These are phyloP conservation scores for Tulasnella sp. DNA, from an alignment of 768 basidiomycete genomes.

Conservation along the genomic window DNA sequence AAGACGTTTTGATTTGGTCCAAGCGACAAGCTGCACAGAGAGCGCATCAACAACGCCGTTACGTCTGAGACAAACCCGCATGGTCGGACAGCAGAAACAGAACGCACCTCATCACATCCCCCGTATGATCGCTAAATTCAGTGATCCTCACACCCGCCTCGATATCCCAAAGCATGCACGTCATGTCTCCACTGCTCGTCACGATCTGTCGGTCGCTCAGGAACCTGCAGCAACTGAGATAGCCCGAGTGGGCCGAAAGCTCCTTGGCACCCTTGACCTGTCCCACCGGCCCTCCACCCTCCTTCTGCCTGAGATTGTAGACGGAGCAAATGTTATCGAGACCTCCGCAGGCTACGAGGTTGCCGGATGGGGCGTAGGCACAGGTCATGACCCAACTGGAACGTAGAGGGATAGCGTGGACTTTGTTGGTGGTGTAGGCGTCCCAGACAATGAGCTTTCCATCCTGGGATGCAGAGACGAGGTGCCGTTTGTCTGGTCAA, in stretches of 20 bases:
- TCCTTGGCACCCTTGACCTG: slow-evolving; percentile 80
- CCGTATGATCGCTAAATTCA: slow-evolving; percentile 98
- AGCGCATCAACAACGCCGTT: background rate
- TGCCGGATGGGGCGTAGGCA: slow-evolving; percentile 93
- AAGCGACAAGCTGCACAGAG: slow-evolving; percentile 61
- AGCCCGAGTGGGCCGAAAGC: slow-evolving; percentile 93
- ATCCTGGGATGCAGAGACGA: slow-evolving; percentile 99
- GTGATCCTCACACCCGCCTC: slow-evolving; percentile 93
- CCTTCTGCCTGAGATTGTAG: slow-evolving; percentile 81
- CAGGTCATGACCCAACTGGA: slow-evolving; percentile 99
- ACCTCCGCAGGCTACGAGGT: slow-evolving; percentile 96
- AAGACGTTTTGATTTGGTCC: slow-evolving; percentile 90
- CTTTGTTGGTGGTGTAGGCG: slow-evolving; percentile 99
- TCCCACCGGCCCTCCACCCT: slow-evolving; percentile 35
- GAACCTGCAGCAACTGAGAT: slow-evolving; percentile 96
- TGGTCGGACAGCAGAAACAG: background rate
- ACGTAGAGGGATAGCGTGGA: slow-evolving; percentile 94
- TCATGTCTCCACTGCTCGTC: slow-evolving; percentile 97
- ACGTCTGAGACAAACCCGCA: background rate
- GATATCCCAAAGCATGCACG: slow-evolving; percentile 99
- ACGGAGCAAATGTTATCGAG: slow-evolving; percentile 99
- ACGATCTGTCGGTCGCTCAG: slow-evolving; percentile 98
- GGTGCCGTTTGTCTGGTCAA: slow-evolving; percentile 68
- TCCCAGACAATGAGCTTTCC: slow-evolving; percentile 99
- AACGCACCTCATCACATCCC: slow-evolving; percentile 95